A percentile compares a stretch with the other conserved stretches of the same genome.
phyloP scores from a whole-genome alignment of 768 basidiomycete species.

The Mycena olivaceomarginata region DNA sequence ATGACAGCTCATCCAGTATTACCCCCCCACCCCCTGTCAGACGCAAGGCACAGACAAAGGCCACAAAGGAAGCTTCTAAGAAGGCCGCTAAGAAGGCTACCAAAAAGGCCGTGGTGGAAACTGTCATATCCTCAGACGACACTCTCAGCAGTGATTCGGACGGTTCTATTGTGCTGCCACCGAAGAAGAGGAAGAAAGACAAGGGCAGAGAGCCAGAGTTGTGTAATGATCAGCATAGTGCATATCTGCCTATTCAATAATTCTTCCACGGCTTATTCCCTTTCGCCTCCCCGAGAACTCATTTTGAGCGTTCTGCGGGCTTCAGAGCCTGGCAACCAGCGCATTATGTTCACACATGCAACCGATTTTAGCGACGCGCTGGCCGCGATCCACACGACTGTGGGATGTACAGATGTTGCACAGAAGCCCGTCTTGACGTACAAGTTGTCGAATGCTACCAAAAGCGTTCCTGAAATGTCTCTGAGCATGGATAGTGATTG shows the following conservation, averaged over 20 bases:
- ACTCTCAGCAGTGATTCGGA: conserved; percentile 6
- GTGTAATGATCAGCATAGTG: conserved; percentile 2
- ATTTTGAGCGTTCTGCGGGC: too few relatives aligned
- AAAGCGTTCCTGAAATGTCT: background rate
- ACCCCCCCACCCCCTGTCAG: background rate
- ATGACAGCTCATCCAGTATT: background rate
- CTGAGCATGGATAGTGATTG: background rate
- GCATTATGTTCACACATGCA: too few relatives aligned
- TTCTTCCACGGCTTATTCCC: too few relatives aligned
- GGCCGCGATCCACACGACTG: conserved; percentile 4
- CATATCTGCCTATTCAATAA: background rate
- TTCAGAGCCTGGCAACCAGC: too few relatives aligned
- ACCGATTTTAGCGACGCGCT: too few relatives aligned
- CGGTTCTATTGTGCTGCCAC: background rate
- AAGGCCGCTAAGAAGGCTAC: conserved; percentile 7
- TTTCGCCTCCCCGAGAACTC: too few relatives aligned
- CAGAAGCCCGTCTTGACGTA: too few relatives aligned
- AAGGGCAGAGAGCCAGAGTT: background rate
- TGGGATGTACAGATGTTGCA: conserved; percentile 14
- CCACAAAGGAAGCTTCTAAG: background rate
- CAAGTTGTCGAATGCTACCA: background rate
- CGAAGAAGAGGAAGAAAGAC: conserved; percentile 10
- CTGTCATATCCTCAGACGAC: conserved; percentile 1
- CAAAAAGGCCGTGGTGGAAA: conserved; percentile 9
- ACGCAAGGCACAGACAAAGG: conserved; percentile 10